Conservation (phyloP, 2,329 filamentous ascomycete genomes). For the Balansia obtecta region DNA sequence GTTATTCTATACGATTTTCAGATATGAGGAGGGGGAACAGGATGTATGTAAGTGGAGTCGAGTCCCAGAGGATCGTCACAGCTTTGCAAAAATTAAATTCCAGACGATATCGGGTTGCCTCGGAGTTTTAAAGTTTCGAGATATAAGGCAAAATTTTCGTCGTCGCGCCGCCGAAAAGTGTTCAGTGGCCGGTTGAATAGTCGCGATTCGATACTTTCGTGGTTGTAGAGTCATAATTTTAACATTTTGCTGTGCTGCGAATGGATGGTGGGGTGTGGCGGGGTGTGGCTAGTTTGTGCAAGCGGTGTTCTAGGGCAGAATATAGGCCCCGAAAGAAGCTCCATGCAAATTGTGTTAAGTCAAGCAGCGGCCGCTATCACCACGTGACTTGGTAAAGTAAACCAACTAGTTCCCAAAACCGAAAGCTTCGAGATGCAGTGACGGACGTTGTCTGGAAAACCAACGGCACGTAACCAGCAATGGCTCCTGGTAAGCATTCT, state of each 20-base stretch:
- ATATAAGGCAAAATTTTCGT: not conserved
- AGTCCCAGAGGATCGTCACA: slow-evolving; percentile 10
- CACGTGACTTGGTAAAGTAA: slow-evolving; percentile 28
- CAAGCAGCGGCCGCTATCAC: slow-evolving; percentile 10
- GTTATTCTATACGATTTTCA: slow-evolving; percentile 13
- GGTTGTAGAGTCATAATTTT: slow-evolving; percentile 20
- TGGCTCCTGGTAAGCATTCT: slow-evolving; percentile 28
- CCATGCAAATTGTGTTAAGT: not conserved
- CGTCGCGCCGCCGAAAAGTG: not conserved
- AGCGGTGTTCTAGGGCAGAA: slow-evolving; percentile 22
- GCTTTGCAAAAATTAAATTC: not conserved
- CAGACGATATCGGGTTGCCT: not conserved
- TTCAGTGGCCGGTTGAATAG: not conserved
- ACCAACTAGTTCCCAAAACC: slow-evolving; percentile 16
- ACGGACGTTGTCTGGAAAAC: not conserved
- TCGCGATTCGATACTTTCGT: not conserved
- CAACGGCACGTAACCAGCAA: slow-evolving; percentile 10
- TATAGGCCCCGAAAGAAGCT: not conserved
- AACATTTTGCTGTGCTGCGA: slow-evolving; percentile 25
- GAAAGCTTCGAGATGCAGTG: not conserved
- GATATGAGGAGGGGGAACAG: not conserved
- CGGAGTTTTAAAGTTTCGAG: not conserved
- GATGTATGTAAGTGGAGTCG: slow-evolving; percentile 17
- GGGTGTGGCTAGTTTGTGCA: slow-evolving; percentile 21
- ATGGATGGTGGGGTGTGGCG: slow-evolving; percentile 28